Percentiles rank a stretch among this genome's conserved stretches.
phyloP scores from a whole-genome alignment of 139 green algal species.

The Klebsormidium nitens region DNA sequence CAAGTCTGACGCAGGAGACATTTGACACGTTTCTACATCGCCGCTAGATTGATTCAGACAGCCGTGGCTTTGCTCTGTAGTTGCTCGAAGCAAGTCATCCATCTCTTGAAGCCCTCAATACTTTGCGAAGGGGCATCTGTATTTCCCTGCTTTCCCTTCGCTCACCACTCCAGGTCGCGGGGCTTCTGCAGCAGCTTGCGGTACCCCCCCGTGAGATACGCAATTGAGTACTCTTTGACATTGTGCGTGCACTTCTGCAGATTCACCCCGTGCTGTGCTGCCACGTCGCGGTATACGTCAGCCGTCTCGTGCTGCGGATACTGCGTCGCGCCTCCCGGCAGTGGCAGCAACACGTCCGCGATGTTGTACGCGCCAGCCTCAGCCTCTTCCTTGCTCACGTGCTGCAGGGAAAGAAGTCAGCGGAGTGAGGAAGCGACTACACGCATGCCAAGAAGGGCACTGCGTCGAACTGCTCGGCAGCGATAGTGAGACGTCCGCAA shows the following conservation, averaged over 20 bases:
- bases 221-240: conserved; percentile 28
- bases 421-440: no score
- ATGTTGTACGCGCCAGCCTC: conserved; percentile 48
- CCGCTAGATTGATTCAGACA: not conserved
- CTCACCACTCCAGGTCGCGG: conserved; percentile 7
- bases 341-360: conserved; percentile 79
- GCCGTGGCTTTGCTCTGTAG: not conserved
- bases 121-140: no score
- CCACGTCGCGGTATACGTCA: conserved; percentile 37
- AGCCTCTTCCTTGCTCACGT: conserved; percentile 72
- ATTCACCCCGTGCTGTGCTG: conserved; percentile 6
- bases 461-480: conserved; percentile 56
- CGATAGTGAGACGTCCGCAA: conserved; percentile 81
- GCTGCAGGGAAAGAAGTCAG: conserved; percentile 45
- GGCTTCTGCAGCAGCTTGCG: conserved; percentile 6
- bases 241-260: conserved; percentile 5
- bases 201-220: conserved; percentile 10
- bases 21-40: not conserved
- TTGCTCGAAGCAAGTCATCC: not conserved
- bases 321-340: conserved; percentile 55
- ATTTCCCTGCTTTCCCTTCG: not conserved
- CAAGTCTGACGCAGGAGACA: conserved; percentile 17
- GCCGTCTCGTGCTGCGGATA: conserved; percentile 40
- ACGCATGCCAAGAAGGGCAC: no score
- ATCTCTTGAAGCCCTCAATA: no score